Evolutionary conservation across 106 monocot species (phyloP), one percentile per base, ranked within the genome.

Genomic region (Dioscorea alata): DNA sequence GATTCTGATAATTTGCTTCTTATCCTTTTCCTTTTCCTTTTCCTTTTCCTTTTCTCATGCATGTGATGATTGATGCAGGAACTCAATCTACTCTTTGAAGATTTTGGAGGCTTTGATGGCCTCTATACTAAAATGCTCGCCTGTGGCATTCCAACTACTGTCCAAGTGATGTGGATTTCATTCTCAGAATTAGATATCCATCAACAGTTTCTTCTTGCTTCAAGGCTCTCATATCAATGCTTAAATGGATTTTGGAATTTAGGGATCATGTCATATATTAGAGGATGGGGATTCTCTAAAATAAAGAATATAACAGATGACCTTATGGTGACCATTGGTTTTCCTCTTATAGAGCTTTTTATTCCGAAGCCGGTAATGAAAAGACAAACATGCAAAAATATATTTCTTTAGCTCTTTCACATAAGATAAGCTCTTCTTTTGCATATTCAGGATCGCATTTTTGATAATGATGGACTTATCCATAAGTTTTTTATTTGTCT

Each of bases 91-190:
- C 80, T 92, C 60, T 92, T 88, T 73, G 92, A 92, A 72, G 83
- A 92, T 15, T 88, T 86, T 73, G 92, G 92, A 67, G 92, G 92
- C 16, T 92, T 88, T 75, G 92, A 92, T 83, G 83, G 83, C 6
- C 83, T 92, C 49, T 92, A 88, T 64, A 58, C 75, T 16, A 92
- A 81, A 76, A 83, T 92, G 83, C 69, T 92, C 34, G 83, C 92
- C 66, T 92, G 85, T 83, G 92, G 92, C 0, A 56, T 80, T 83
- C 92, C 88, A 56, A 92, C 92, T 18, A 6, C 76, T 73, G 92
- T 92, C 53, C 88, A 92, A n/a, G 80, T 92, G 51, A 92, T 92
- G 92, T 85, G 88, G 88, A 92, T 92, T 63, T 85, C 92, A 50
- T 83, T 92, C 13, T 83, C 83, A 15, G 92, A 92, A 48, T 74